Conservation (phyloP, 495 filamentous ascomycete species). For the Annulohypoxylon maeteangense region DNA sequence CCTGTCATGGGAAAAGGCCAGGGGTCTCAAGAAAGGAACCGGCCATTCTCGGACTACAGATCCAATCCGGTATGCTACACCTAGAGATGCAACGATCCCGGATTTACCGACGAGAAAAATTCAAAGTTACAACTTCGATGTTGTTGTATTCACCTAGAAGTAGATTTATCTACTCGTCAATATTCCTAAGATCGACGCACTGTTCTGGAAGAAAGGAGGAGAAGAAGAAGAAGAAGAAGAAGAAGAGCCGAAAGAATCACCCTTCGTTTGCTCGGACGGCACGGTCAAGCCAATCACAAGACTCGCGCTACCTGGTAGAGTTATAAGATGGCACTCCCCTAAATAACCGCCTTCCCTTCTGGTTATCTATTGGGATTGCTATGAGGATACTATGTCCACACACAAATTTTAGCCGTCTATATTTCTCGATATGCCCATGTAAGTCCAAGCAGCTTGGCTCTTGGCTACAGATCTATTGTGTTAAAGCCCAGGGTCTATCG, state of each 20-base stretch:
- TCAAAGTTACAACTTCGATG: constrained; percentile 22
- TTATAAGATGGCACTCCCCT: constrained; percentile 25
- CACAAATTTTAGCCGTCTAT: constrained; percentile 41
- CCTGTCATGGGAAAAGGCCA: constrained; percentile 32
- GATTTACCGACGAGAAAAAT: constrained; percentile 22
- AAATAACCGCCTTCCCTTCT: constrained; percentile 37
- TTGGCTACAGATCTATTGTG: constrained; percentile 14
- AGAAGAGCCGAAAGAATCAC: constrained; percentile 38
- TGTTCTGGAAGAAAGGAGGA: constrained; percentile 3
- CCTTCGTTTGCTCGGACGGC: constrained; percentile 11
- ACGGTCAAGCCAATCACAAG: constrained; percentile 29
- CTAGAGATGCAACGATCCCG: constrained; percentile 27
- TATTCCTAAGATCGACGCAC: constrained; percentile 10
- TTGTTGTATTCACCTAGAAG: neutral
- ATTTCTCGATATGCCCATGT: constrained; percentile 37
- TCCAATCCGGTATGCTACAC: constrained; percentile 34
- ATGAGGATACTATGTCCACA: constrained; percentile 10
- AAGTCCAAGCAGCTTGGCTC: constrained; percentile 26
- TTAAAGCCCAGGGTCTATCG: constrained; percentile 11
- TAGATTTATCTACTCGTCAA: neutral
- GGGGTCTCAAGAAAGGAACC: constrained; percentile 11
- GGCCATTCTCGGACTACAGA: constrained; percentile 28
- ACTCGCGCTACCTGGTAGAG: constrained; percentile 11
- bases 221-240: constrained; percentile 29
- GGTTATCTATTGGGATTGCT: constrained; percentile 28